Conservation (phyloP, 1,284 basidiomycete genomes). For the Vanrija humicola region DNA sequence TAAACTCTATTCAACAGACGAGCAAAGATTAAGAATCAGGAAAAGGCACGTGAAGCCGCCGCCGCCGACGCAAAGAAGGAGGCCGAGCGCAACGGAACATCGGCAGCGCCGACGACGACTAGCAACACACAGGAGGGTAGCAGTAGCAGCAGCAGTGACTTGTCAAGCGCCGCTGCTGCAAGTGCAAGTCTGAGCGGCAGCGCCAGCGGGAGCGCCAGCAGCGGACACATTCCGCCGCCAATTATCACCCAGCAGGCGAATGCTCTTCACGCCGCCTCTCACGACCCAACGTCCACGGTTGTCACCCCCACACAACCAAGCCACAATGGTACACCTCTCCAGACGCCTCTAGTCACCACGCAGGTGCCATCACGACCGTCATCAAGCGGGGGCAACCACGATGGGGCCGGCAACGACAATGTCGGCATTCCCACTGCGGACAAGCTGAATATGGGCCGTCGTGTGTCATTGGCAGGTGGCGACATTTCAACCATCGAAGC, state of each 20-base stretch:
- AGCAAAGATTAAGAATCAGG: constrained; percentile 70
- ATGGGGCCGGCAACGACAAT: too few relatives aligned
- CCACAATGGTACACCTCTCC: background rate
- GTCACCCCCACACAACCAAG: background rate
- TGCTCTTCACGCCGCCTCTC: background rate
- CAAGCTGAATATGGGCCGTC: constrained; percentile 29
- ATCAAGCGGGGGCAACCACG: constrained; percentile 4
- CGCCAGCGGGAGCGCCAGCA: too few relatives aligned
- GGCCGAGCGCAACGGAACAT: background rate
- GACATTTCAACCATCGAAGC: constrained; percentile 34
- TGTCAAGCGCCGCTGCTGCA: background rate
- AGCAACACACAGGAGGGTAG: background rate
- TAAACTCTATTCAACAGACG: constrained; percentile 53
- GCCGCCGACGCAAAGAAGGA: constrained; percentile 20
- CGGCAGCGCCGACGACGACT: background rate
- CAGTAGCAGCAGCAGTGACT: background rate
- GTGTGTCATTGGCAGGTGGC: constrained; percentile 36
- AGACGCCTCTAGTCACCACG: background rate
- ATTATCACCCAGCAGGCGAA: too few relatives aligned
- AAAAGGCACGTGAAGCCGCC: constrained; percentile 40
- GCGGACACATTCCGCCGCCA: background rate
- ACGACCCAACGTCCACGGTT: background rate
- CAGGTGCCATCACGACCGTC: constrained; percentile 1
- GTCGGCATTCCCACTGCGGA: constrained; percentile 10
- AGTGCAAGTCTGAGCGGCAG: background rate